Base-by-base conservation (phyloP, 139 green algal genomes). In the Chlorella ohadii region DNA sequence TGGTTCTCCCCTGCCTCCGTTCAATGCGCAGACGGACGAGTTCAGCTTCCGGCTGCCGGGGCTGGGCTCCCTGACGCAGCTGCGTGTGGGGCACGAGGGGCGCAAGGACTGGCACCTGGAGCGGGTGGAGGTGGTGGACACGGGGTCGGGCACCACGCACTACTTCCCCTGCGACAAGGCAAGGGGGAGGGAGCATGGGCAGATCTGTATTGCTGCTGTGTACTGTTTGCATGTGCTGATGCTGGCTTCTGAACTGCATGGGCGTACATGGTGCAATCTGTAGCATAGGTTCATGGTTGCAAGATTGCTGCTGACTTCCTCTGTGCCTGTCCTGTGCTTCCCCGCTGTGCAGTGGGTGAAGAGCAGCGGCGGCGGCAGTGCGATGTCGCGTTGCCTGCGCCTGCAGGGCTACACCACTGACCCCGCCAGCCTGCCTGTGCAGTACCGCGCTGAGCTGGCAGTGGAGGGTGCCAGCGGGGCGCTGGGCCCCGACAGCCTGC, bases 51-150 rank as follows among this genome's bases (percentile, higher is more conserved):
- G 61, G 16, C 76, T 79, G 56, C 65, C 65, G 3, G 34, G 7
- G 11, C 65, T 85, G 38, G 83, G 83, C 19, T 38, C 39, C 4
- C 65, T 87, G 41, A 68, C 36, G 4, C 20, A 87, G 64, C 44
- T 91, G 66, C 25, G 36, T 9, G 70, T 91, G 61, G 93, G 91
- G 82, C 89, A 94, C 63, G 78, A 83, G 13, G 78, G 78, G 1
- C 78, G 63, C 25, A 57, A 36, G n/a, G 78, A 83, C 12, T 83
- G 64, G 63, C 78, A 83, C 41, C 78, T 83, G n/a, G 78, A 75
- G n/a, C 67, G 41, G 28, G 41, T 83, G 41, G 78, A 83, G 63
- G 64, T 75, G 19, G 64, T 65, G 63, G 78, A 83, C n/a, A 55
- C 64, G 19, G 12, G 22, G 12, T 39, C 19, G 4, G 76, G 78